phyloP scores from a whole-genome alignment of 1,139 yeast species.

The Yarrowia galli region DNA sequence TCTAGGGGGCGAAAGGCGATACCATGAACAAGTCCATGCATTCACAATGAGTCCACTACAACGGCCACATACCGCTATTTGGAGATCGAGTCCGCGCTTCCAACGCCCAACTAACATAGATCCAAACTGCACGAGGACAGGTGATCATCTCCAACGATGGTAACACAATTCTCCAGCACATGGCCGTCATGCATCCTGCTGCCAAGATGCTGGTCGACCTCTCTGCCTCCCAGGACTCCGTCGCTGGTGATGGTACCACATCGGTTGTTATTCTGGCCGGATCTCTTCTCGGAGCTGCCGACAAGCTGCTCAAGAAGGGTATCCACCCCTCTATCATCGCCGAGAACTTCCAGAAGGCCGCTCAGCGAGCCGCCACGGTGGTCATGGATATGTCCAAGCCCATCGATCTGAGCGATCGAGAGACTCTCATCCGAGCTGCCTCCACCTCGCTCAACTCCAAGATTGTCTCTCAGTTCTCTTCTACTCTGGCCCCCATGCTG shows the following conservation, averaged over 20 bases:
- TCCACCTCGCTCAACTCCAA: slow-evolving; percentile 91
- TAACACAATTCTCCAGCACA: slow-evolving; percentile 88
- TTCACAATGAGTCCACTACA: too few relatives aligned
- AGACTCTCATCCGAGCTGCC: slow-evolving; percentile 88
- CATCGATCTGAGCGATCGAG: slow-evolving; percentile 77
- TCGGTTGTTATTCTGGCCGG: slow-evolving; percentile 96
- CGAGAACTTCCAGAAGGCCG: slow-evolving; percentile 94
- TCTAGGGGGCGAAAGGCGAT: too few relatives aligned
- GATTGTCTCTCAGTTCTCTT: slow-evolving; percentile 91
- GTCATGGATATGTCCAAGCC: slow-evolving; percentile 83
- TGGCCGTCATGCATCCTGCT: slow-evolving; percentile 97
- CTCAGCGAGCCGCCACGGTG: slow-evolving; percentile 83
- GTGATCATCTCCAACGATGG: slow-evolving; percentile 97
- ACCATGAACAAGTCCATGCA: too few relatives aligned
- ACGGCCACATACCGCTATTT: too few relatives aligned
- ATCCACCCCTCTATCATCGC: slow-evolving; percentile 96
- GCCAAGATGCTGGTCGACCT: slow-evolving; percentile 98
- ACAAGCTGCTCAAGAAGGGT: slow-evolving; percentile 83
- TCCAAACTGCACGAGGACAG: slow-evolving; percentile 89
- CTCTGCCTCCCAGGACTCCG: slow-evolving; percentile 96
- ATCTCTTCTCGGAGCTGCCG: slow-evolving; percentile 93
- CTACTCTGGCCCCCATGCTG: slow-evolving; percentile 86
- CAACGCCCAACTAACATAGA: slow-evolving; percentile 46
- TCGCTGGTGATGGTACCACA: slow-evolving; percentile 99
- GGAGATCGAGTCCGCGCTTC: too few relatives aligned